Base-by-base conservation (phyloP, 805 yeast genomes). In the Cyberlindnera maritima region DNA sequence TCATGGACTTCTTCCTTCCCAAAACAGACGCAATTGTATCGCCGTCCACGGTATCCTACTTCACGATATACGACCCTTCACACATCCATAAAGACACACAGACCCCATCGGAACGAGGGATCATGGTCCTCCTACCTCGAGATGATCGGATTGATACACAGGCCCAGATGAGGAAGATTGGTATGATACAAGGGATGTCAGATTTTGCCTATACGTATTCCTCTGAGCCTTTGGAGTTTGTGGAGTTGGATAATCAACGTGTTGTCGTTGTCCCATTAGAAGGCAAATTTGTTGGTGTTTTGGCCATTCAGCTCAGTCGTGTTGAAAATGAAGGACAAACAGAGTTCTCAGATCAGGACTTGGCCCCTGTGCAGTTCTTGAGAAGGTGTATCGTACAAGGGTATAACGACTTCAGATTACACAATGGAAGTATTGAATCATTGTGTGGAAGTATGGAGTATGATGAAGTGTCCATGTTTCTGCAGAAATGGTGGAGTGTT, bases 11-110 rank as follows among this genome's bases (percentile, higher is more conserved):
- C 46, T 54, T 58, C 36, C 41, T 49, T 14, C 40, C 53, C 1
- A 52, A 44, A 35, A 46, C 48, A 2, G 59, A 51, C 21, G 50
- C 55, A 0, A 34, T 39, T 1, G 37, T 51, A 0, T 41, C 43
- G 9, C 57, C 57, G 0, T 41, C 58, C 0, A 17, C 18, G 50
- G 43, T 67, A 26, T 55, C 60, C 15, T 64, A 58, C 55, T 52
- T 70, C 31, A 60, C 69, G 11, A 65, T 73, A 2, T 70, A 66
- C 54, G 72, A 72, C 55, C 76, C 77, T 4, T 50, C 56, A 8
- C 53, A 64, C 38, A 63, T 65, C 39, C 54, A 67, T 13, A 6
- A 25, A 7, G 33, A 25, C 11, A n/a, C 36, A 21, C 37, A 10
- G 13, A 28, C 3, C 21, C 36, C 37, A 34, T 25, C 29, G 15